A percentile compares a stretch with the other conserved stretches of the same genome.
Conservation (phyloP, 1,284 basidiomycete genomes). For the Microbotryomycetes sp. region DNA sequence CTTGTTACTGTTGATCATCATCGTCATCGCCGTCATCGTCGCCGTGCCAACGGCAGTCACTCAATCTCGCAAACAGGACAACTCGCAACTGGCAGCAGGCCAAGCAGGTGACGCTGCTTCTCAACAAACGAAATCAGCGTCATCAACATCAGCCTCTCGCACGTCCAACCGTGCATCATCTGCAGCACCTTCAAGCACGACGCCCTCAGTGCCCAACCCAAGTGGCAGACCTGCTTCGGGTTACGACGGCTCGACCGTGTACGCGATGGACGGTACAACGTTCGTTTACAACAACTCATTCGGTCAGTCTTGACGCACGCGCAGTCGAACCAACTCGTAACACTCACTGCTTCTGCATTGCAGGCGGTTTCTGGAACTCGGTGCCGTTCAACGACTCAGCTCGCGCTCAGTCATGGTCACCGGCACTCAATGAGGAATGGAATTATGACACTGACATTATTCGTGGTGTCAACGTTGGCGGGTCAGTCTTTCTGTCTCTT, state of each 20-base stretch:
- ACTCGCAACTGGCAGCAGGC: neutral
- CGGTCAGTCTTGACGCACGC: conserved; percentile 48
- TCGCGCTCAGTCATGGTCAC: conserved; percentile 50
- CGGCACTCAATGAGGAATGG: conserved; percentile 77
- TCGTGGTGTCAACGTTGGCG: conserved; percentile 36
- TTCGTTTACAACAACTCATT: conserved; percentile 67
- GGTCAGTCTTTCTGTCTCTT: conserved; percentile 11
- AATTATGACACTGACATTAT: conserved; percentile 61
- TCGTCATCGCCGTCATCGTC: neutral
- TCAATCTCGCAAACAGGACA: neutral
- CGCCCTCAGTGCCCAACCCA: neutral
- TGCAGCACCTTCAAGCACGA: neutral
- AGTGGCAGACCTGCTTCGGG: neutral
- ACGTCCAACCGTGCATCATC: too few relatives aligned
- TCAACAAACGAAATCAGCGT: neutral
- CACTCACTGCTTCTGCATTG: too few relatives aligned
- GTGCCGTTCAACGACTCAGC: conserved; percentile 70
- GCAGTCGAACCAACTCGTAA: neutral
- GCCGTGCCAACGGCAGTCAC: neutral
- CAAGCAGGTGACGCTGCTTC: neutral
- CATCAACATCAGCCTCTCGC: neutral
- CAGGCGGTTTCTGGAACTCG: conserved; percentile 39
- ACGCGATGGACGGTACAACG: conserved; percentile 57
- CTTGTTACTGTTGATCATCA: neutral
- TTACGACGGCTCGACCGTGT: conserved; percentile 56